Percentiles rank a stretch among this genome's conserved stretches.
These are phyloP conservation scores for Dichotomopilus funicola DNA, from an alignment of 2,329 filamentous ascomycete genomes.

Conservation along the genomic window DNA sequence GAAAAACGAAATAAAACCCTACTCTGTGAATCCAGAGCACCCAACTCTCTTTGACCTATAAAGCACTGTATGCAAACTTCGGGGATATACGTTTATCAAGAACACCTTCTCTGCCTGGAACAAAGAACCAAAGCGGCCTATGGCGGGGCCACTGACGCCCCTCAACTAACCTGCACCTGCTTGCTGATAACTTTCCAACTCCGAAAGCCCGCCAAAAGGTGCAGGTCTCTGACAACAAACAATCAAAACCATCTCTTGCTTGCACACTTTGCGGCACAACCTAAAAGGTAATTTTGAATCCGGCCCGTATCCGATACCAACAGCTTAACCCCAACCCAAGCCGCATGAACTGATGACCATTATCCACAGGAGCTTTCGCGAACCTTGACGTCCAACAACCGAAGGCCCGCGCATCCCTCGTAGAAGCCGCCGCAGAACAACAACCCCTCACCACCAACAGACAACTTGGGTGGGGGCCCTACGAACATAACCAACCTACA, in stretches of 20 bases:
- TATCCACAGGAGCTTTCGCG: too few species aligned
- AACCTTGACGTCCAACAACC: background rate
- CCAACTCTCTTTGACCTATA: too few species aligned
- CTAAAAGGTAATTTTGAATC: background rate
- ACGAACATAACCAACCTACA: background rate
- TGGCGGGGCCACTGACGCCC: constrained; percentile 2
- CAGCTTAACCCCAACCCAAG: constrained; percentile 1
- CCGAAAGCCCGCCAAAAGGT: background rate
- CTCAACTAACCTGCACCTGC: background rate
- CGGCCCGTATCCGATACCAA: constrained; percentile 7
- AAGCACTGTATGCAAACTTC: too few species aligned
- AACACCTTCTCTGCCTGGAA: background rate
- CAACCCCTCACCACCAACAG: background rate
- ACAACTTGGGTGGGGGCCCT: background rate
- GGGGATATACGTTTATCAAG: background rate
- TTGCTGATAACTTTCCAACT: background rate
- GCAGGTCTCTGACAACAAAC: background rate
- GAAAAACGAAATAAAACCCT: too few species aligned
- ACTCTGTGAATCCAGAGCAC: too few species aligned
- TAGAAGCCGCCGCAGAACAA: background rate
- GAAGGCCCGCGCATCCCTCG: background rate
- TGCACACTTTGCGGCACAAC: background rate
- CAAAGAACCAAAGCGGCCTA: background rate
- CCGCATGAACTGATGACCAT: background rate
- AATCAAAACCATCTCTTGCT: background rate